Percentiles rank a stretch among this genome's conserved stretches.
Evolutionary conservation across 768 basidiomycete genomes (phyloP).

Genomic region (Coprinellus micaceus): DNA sequence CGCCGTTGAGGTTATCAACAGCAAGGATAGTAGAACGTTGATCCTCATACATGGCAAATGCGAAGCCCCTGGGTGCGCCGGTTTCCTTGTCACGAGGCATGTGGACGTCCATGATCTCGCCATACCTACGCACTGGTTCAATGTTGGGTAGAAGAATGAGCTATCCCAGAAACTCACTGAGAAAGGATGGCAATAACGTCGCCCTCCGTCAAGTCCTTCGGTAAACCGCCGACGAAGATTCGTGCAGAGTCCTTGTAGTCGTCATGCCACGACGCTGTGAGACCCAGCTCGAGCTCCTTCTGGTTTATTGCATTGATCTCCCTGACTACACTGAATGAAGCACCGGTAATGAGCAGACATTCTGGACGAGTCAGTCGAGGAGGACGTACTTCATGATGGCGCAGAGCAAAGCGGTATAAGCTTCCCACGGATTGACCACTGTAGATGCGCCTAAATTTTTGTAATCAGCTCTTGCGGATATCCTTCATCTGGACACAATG

Average conservation of each 20-base stretch:
- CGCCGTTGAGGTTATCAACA: conserved; percentile 98
- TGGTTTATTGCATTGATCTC: conserved; percentile 95
- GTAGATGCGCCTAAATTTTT: conserved; percentile 7
- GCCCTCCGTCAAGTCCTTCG: conserved; percentile 89
- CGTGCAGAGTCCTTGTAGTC: conserved; percentile 98
- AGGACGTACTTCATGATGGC: conserved; percentile 66
- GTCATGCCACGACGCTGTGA: conserved; percentile 88
- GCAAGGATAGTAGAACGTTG: conserved; percentile 94
- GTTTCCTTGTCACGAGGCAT: conserved; percentile 93
- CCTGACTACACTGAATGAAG: conserved; percentile 67
- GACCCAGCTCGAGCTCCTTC: conserved; percentile 77
- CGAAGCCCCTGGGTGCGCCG: conserved; percentile 88
- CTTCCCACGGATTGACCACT: conserved; percentile 35
- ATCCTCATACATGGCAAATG: conserved; percentile 98
- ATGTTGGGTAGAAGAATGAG: not conserved
- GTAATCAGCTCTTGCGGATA: conserved; percentile 26
- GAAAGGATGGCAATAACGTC: conserved; percentile 98
- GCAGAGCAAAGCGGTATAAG: conserved; percentile 17
- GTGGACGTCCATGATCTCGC: conserved; percentile 94
- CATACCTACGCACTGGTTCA: conserved; percentile 58
- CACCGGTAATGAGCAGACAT: conserved; percentile 10
- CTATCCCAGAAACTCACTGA: conserved; percentile 88
- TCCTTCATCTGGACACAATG: conserved; percentile 37
- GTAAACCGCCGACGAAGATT: conserved; percentile 87
- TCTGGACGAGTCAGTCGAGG: conserved; percentile 1